Base-by-base conservation (phyloP, 768 basidiomycete species). In the Pulveroboletus sp. region DNA sequence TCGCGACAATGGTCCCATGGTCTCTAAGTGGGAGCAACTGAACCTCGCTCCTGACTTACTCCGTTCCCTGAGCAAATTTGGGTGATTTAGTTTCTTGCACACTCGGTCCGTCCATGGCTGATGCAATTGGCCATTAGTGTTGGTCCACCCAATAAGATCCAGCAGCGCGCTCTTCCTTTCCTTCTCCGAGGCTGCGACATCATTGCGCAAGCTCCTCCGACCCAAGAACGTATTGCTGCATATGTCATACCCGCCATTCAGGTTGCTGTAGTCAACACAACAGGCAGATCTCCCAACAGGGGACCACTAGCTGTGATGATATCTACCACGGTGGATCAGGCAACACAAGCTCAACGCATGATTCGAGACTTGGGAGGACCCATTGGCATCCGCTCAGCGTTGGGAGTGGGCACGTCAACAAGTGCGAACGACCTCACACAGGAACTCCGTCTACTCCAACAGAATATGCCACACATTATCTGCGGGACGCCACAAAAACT, bases 91-190 rank as follows among this genome's bases (percentile, higher is more conserved):
- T 52, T 39, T 50, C 47, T 40, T 31, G 39, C 38, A 15, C 41
- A 32, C 31, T 51, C 28, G 36, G 46, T 36, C 53, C 50, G 21
- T 46, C 43, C 50, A 17, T 21, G 33, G 40, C 59, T 67, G 43
- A 65, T 41, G 27, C 27, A 49, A 14, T 40, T 37, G 27, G 39
- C n/a, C 39, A 6, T 24, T 61, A 94, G 93, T 37, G 86, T 98
- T 54, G 94, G 95, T 1, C 96, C 96, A 2, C 96, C 96, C 6
- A 97, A 97, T 70, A 99, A 99, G 75, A 96, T 99, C 57, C 96
- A 98, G 70, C 93, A 95, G 64, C 82, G 95, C 42, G 94, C 96
- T 39, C 74, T 99, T 43, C 96, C 96, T 7, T 97, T 97, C 73
- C 81, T 99, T 51, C 77, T 98, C 31, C 82, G 87, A 45, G 94